Evolutionary conservation across 306 rosid species (phyloP), one percentile per base, ranked within the genome.

Genomic region (Prunus mume): DNA sequence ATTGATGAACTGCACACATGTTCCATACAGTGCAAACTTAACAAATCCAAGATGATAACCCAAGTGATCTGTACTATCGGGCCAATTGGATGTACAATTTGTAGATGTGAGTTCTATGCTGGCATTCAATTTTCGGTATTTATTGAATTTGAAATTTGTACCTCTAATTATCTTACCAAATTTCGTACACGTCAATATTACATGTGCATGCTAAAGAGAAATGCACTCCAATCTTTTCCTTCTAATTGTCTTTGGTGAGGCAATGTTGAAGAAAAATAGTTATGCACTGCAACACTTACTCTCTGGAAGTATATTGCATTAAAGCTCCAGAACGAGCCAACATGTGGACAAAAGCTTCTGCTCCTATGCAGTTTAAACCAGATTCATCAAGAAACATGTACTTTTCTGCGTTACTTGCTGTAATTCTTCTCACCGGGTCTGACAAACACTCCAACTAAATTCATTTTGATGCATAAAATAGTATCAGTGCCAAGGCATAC

Each of bases 281-380:
- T 25, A 80, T 77, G 79, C 63, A 22, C 47, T 51, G 72, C 68
- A 89, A 70, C 72, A 89, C 5, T 82, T 87, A 90, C 98, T 89
- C 88, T 82, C 89, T 86, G 20, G 97, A 87, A 84, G 85, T 89
- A 90, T 84, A 83, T 78, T 79, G 80, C 19, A 73, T 27, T 69
- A 93, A 89, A 75, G 92, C 92, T 84, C 96, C 98, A 25, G 81
- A 85, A 24, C 77, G 79, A 64, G 73, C 78, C 87, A 94, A 83
- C 81, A 86, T 86, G 75, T 88, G 83, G 75, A 82, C 75, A 77
- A 94, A 84, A 84, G 78, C 85, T 80, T 92, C 98, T 65, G 87
- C 86, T 69, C 91, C 97, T 51, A 86, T 65, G 78, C 74, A 74
- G 60, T 79, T 83, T 77, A 73, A 80, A 52, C 86, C 89, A 81